phyloP scores from a whole-genome alignment of 305 asterid species.

The Withania somnifera region DNA sequence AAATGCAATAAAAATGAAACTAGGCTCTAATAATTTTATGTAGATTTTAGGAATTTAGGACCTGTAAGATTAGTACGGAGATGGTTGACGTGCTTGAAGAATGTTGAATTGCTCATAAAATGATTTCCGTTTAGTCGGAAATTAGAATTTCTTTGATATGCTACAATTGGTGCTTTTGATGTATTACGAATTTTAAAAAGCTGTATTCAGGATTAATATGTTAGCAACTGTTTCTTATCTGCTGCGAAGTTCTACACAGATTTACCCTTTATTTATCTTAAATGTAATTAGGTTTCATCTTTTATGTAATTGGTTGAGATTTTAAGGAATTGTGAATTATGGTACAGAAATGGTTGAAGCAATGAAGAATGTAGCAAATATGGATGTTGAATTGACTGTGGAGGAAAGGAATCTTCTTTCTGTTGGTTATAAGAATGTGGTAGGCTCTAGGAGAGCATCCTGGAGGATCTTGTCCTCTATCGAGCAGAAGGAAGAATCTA shows the following conservation, averaged over 20 bases:
- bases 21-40: neutral
- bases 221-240: neutral
- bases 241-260: neutral
- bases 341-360: conserved; percentile 79
- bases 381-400: conserved; percentile 70
- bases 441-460: conserved; percentile 78
- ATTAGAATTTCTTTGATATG: neutral
- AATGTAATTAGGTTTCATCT: neutral
- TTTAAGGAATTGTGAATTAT: neutral
- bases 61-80: neutral
- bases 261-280: neutral
- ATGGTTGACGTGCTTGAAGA: neutral
- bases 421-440: conserved; percentile 81
- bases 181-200: neutral
- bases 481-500: conserved; percentile 74
- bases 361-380: conserved; percentile 64
- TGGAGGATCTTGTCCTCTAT: conserved; percentile 88
- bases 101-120: neutral
- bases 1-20: neutral
- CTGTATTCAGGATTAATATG: neutral
- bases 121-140: neutral
- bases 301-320: neutral
- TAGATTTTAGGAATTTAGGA: neutral
- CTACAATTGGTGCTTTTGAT: neutral
- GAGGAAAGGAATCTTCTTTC: conserved; percentile 87